phyloP scores from a whole-genome alignment of 768 basidiomycete species.

The Cyclocybe aegerita region DNA sequence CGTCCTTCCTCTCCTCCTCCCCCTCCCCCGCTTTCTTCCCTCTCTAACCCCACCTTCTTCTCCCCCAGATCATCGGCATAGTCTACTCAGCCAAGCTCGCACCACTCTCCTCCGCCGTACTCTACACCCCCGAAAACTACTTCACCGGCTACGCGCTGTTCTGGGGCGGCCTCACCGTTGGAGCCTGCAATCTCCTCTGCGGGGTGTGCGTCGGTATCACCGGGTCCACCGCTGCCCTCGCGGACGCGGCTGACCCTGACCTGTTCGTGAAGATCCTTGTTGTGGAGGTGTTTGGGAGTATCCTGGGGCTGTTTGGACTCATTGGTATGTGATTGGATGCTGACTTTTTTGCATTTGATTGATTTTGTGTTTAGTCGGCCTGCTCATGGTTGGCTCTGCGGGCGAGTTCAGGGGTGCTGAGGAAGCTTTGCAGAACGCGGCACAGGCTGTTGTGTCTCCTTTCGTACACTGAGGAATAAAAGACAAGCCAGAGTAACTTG shows the following conservation, averaged over 20 bases:
- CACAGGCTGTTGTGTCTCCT: slow-evolving; percentile 35
- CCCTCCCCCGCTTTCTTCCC: neutral
- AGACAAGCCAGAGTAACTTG: neutral
- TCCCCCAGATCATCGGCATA: slow-evolving; percentile 84
- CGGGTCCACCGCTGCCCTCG: slow-evolving; percentile 91
- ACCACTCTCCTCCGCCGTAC: slow-evolving; percentile 54
- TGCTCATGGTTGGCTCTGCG: slow-evolving; percentile 76
- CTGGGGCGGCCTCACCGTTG: slow-evolving; percentile 96
- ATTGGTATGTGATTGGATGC: slow-evolving; percentile 62
- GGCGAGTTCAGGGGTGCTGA: slow-evolving; percentile 50
- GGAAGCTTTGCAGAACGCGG: slow-evolving; percentile 27
- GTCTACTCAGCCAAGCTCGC: slow-evolving; percentile 87
- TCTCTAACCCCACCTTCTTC: neutral
- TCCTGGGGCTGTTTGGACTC: slow-evolving; percentile 89
- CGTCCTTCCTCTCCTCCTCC: slow-evolving; percentile 26
- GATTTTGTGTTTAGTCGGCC: slow-evolving; percentile 55
- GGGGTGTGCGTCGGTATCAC: slow-evolving; percentile 94
- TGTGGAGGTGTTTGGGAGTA: slow-evolving; percentile 92
- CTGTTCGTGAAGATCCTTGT: slow-evolving; percentile 97
- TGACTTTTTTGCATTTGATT: neutral
- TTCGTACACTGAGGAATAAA: slow-evolving; percentile 31
- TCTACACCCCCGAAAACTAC: slow-evolving; percentile 88
- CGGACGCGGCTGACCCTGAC: slow-evolving; percentile 93
- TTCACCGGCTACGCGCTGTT: slow-evolving; percentile 95
- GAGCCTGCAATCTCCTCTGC: slow-evolving; percentile 91